phyloP scores from a whole-genome alignment of 352 stramenopile species.

The Phytopythium sindhum region DNA sequence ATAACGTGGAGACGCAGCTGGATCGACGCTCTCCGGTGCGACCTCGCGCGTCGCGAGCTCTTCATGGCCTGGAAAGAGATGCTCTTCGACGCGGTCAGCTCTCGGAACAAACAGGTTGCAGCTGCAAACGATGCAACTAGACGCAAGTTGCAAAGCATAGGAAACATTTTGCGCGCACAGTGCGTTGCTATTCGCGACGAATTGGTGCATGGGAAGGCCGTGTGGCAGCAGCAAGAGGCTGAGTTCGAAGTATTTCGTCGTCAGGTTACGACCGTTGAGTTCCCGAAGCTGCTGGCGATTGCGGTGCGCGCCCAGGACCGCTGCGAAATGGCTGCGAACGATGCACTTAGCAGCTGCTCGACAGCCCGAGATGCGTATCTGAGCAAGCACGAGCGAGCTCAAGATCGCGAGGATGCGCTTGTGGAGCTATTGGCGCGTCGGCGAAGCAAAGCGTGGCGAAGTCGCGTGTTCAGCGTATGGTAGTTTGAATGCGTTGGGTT shows the following conservation, averaged over 20 bases:
- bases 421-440: neutral
- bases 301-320: conserved; percentile 14
- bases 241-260: conserved; percentile 13
- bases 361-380: neutral
- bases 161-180: neutral
- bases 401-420: neutral
- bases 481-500: neutral
- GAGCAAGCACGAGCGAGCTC: neutral
- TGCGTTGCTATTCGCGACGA: neutral
- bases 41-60: conserved; percentile 5
- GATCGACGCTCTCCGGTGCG: conserved; percentile 5
- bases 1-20: conserved; percentile 26
- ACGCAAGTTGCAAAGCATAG: neutral
- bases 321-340: conserved; percentile 20
- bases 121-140: neutral
- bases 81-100: conserved; percentile 6
- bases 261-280: conserved; percentile 14
- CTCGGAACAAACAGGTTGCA: neutral
- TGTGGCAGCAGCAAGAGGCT: neutral
- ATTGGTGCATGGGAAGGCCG: neutral
- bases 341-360: conserved; percentile 5
- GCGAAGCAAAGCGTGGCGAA: neutral
- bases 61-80: conserved; percentile 31
- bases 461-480: conserved; percentile 22
- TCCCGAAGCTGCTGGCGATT: conserved; percentile 14